Base-by-base conservation (phyloP, 345 rosid species). In the Lagerstroemia speciosa region DNA sequence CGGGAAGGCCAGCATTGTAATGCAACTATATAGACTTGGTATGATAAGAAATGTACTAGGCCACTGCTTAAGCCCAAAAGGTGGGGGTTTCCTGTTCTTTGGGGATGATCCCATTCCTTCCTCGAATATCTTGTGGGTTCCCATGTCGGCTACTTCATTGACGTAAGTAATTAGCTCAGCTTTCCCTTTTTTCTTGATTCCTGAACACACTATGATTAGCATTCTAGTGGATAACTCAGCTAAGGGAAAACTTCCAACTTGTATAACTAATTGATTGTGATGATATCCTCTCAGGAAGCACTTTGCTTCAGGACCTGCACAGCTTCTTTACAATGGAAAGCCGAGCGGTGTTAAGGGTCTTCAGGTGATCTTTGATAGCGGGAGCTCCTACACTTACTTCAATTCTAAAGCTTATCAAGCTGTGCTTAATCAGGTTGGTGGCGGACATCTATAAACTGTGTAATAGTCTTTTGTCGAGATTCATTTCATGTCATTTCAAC, bases 331-430 rank as follows among this genome's bases (percentile, higher is more conserved):
- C 50, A 77, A 79, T 16, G 83, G 83, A 36, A 89, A 83, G 84
- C 62, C 82, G 61, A 80, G 89, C 2, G 92, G 90, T 71, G 66
- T 83, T 4, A 85, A 77, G 72, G 88, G 78, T 65, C 87, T 84
- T 30, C 48, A 79, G 66, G 48, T 87, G 32, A 62, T 88, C 64
- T 89, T 91, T 69, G 98, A 93, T 78, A 94, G 97, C 46, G 99
- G 99, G 64, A 87, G 95, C 84, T 87, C 99, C 3, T 94, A 91
- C 78, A 80, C 91, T 60, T 94, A 94, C 83, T 86, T 91, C 73
- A 80, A 57, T 71, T 77, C 77, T 16, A 74, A 67, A 61, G 84
- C 86, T 55, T 94, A 94, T 70, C 41, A 78, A 72, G 65, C 73
- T 6, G 29, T 71, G 26, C 79, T 89, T 20, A 72, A 81, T 84